Evolutionary conservation across 495 filamentous ascomycete species (phyloP), one percentile per base, ranked within the genome.

Genomic region (Xylaria longipes): DNA sequence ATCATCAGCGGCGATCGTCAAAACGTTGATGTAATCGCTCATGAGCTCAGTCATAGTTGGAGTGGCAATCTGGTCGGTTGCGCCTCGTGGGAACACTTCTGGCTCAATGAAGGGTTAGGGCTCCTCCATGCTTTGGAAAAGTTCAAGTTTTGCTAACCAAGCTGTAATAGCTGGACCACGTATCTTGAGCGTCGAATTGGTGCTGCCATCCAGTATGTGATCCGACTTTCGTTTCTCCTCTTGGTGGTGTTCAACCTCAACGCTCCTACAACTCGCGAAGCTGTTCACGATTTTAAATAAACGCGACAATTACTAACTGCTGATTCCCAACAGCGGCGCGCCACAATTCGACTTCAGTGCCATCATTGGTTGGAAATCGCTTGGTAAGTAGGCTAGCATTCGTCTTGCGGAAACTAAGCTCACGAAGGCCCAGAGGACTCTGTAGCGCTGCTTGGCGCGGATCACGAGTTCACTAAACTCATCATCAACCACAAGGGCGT

Each of bases 11-110:
- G 94, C 61, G 96, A 99, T 75, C 90, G 94, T 31, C 91, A 97
- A 75, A 99, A 99, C 73, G 87, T 99, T 6, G 95, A 97, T 82
- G 95, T 98, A 22, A 98, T 99, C 80, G 95, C 96, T 3, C 95
- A 99, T 78, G 95, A 99, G 80, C 86, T 99, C 29, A 86, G 89
- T 61, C 95, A 98, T 80, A 92, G 89, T 75, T 98, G 95, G 94
- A 95, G 92, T 73, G 96, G 95, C 17, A 99, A 99, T 75, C 82
- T 98, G 4, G 96, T 98, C 11, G 94, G 91, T 8, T 95, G 92
- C 77, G 90, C 91, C 67, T 94, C 90, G 41, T 99, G 96, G 96
- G 94, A 98, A 80, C 95, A 99, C 76, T 98, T 97, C 84, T 88
- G 73, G 75, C 84, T 79, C 22, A 69, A 64, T 56, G 31, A 33